Base-by-base conservation (phyloP, 768 basidiomycete species). In the Amanita muscaria region DNA sequence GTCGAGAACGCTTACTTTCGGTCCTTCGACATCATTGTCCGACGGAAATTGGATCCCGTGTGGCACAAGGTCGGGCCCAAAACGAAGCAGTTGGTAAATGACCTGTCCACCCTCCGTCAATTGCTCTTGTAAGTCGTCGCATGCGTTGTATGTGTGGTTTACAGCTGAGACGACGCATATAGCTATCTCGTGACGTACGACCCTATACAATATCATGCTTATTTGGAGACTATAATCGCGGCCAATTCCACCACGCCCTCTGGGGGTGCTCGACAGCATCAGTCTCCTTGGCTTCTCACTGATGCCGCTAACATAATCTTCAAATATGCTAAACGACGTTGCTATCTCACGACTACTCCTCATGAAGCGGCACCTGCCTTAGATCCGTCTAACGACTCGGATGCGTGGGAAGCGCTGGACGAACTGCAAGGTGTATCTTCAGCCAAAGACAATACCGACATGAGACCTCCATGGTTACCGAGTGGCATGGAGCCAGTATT, bases 1-100 rank as follows among this genome's bases (percentile, higher is more conserved):
- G 76, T 98, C 37, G 88, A 96, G 56, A 92, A 86, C 54, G 89
- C 92, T 0, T 92, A 97, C 54, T 98, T 97, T 61, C 79, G 80
- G 25, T 89, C 87, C 1, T 99, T 98, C 56, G 93, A 97, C 56
- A 65, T 76, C 15, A 73, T 94, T 40, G 91, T 97, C 2, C 79
- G 93, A 3, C 76, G 79, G 24, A 90, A 93, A 55, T 76, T 98
- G 6, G 90, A 96, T 60, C 74, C 91, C 0, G 84, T 96, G 5
- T 98, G 96, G 94, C 92, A 98, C 62, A 89, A 91, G 64, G 93
- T 94, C 21, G 91, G 91, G 0, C 81, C 88, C 1, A 83, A 78
- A 49, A 98, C 93, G 4, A 91, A 88, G 53, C 88, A 92, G 49
- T 77, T 98, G 9, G 90, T 97, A 7, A 77, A 72, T 40, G 94